Base-by-base conservation (phyloP, 108 stramenopile genomes). In the Skeletonema grethae region DNA sequence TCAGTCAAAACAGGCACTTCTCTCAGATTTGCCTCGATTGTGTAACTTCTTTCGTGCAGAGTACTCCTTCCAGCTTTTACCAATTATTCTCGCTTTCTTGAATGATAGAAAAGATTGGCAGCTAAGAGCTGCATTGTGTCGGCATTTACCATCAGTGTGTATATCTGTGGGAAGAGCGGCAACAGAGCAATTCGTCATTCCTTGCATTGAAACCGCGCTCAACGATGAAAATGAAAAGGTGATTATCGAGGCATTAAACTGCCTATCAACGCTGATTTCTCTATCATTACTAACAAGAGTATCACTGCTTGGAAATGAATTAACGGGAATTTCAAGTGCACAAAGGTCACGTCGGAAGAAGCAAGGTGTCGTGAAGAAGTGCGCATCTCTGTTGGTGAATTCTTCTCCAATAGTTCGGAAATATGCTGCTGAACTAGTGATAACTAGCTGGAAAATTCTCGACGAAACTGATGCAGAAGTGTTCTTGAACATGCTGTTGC, bases 51-150 rank as follows among this genome's bases (percentile, higher is more conserved):
- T 99, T 78, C 97, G 97, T 3, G 79, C 76, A 61, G 97, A 97
- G 36, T 90, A 94, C 64, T 84, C 90, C 5, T 95, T 92, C 72
- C 79, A 85, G 50, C 86, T 99, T 30, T 63, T 99, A 63, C 97
- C 98, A 3, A 93, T 94, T 39, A 80, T 97, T 24, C 73, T 99
- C 64, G 88, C 97, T 1, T 97, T 97, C 68, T 88, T 97, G 30
- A 97, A 97, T 75, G 97, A 98, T 75, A 71, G 92, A 67, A 95
- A 95, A 76, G 96, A 95, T 67, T 91, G 96, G 94, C 90, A 95
- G 41, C 82, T 98, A 7, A 89, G 98, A 11, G 82, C 89, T n/a
- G 76, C 93, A 22, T 88, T 98, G 30, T 98, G 97, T 81, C 75
- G 84, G n/a, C 73, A 89, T 77, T 71, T 97, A 9, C 91, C 96